Conservation (phyloP, 2,329 filamentous ascomycete species). For the Alternaria conjuncta region DNA sequence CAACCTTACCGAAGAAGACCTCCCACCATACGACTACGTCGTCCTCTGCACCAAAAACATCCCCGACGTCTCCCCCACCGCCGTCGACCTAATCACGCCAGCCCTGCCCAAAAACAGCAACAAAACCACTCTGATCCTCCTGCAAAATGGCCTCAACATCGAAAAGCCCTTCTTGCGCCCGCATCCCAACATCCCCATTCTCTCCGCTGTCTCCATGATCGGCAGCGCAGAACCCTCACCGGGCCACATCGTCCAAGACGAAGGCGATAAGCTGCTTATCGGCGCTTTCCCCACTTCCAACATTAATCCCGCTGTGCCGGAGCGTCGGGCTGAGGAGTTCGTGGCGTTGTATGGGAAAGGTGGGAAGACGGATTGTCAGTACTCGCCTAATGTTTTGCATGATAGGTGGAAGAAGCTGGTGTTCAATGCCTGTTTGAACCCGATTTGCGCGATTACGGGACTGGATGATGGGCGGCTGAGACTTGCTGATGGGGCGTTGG, state of each 20-base stretch:
- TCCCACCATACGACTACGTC: conserved; percentile 61
- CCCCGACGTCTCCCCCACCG: conserved; percentile 59
- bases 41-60: conserved; percentile 66
- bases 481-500: conserved; percentile 53
- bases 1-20: conserved; percentile 45
- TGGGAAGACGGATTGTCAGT: conserved; percentile 53
- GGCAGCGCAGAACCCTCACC: conserved; percentile 57
- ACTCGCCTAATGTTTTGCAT: conserved; percentile 52
- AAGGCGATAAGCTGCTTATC: conserved; percentile 58
- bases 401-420: conserved; percentile 61
- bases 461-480: conserved; percentile 61
- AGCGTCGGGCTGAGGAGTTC: conserved; percentile 51
- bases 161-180: conserved; percentile 59
- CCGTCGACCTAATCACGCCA: conserved; percentile 58
- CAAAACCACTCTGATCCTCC: conserved; percentile 61
- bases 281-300: conserved; percentile 57
- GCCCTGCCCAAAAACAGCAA: conserved; percentile 57
- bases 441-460: conserved; percentile 59
- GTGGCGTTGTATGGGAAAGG: conserved; percentile 56
- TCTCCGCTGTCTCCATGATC: conserved; percentile 62
- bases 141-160: conserved; percentile 71
- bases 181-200: conserved; percentile 60
- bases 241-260: conserved; percentile 61
- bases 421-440: conserved; percentile 60
- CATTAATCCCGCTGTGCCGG: conserved; percentile 27